Evolutionary conservation across 257 asterid species (phyloP).

Genomic region (Plantago major): DNA sequence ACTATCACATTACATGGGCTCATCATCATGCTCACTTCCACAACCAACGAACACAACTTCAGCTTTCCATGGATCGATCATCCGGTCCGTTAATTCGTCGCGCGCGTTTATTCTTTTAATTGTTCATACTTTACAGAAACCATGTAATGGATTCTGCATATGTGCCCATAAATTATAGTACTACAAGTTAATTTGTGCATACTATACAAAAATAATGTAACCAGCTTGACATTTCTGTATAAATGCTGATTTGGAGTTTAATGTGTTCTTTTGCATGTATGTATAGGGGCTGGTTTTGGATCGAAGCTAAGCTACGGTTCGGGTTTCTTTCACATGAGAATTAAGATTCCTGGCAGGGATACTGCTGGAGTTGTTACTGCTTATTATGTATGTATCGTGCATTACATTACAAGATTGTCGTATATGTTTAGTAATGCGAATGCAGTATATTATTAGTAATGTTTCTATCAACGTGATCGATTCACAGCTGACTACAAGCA

Average conservation of each 20-base stretch:
- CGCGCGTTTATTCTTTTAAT: too few species aligned
- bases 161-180: too few species aligned
- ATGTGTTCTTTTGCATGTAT: too few species aligned
- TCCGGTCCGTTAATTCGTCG: too few species aligned
- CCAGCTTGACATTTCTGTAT: too few species aligned
- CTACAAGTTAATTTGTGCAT: too few species aligned
- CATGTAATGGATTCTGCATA: too few species aligned
- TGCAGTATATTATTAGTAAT: neutral
- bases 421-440: neutral
- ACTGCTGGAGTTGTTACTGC: slow-evolving; percentile 70
- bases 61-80: slow-evolving; percentile 41
- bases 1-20: slow-evolving; percentile 48
- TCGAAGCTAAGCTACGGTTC: slow-evolving; percentile 57
- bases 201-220: too few species aligned
- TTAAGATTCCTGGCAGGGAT: slow-evolving; percentile 51
- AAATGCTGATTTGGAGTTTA: too few species aligned
- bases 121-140: too few species aligned
- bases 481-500: slow-evolving; percentile 46
- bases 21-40: slow-evolving; percentile 27
- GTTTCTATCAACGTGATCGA: neutral
- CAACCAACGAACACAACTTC: slow-evolving; percentile 42
- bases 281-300: slow-evolving; percentile 65
- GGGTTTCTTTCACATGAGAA: slow-evolving; percentile 58
- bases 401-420: neutral
- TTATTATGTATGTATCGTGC: slow-evolving; percentile 53